These are phyloP conservation scores for Helminthosporium solani DNA, from an alignment of 2,329 filamentous ascomycete genomes.

Conservation along the genomic window DNA sequence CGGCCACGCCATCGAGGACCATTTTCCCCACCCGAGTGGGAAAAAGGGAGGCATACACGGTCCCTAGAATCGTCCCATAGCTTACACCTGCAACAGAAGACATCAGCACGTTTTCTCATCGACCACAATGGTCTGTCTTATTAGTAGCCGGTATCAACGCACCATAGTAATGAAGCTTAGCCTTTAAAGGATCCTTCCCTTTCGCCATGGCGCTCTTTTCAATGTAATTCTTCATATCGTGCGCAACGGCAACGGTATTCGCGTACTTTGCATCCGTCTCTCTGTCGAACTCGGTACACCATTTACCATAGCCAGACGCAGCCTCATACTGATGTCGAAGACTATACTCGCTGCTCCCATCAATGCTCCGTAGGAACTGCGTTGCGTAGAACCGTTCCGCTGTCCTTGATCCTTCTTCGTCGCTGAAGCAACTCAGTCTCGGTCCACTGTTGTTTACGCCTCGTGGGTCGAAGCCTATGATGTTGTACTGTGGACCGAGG, in stretches of 20 bases:
- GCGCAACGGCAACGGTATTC: conserved; percentile 16
- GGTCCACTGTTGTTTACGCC: conserved; percentile 41
- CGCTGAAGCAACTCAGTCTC: conserved; percentile 33
- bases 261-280: conserved; percentile 15
- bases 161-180: conserved; percentile 40
- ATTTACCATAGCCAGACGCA: conserved; percentile 10
- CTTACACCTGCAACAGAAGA: background rate
- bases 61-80: conserved; percentile 48
- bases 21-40: conserved; percentile 44
- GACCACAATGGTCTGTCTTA: conserved; percentile 22
- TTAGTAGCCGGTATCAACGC: too few relatives aligned
- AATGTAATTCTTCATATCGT: conserved; percentile 16
- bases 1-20: conserved; percentile 43
- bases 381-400: background rate
- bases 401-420: background rate
- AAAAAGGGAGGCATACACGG: conserved; percentile 47
- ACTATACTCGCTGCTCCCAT: background rate
- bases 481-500: conserved; percentile 37
- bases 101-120: background rate
- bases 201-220: conserved; percentile 11
- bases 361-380: background rate
- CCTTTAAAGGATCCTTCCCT: conserved; percentile 16
- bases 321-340: background rate
- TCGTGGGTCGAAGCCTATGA: conserved; percentile 46
- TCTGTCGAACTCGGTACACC: conserved; percentile 13